phyloP scores from a whole-genome alignment of 2,329 filamentous ascomycete species.

The Colletotrichum sp. region DNA sequence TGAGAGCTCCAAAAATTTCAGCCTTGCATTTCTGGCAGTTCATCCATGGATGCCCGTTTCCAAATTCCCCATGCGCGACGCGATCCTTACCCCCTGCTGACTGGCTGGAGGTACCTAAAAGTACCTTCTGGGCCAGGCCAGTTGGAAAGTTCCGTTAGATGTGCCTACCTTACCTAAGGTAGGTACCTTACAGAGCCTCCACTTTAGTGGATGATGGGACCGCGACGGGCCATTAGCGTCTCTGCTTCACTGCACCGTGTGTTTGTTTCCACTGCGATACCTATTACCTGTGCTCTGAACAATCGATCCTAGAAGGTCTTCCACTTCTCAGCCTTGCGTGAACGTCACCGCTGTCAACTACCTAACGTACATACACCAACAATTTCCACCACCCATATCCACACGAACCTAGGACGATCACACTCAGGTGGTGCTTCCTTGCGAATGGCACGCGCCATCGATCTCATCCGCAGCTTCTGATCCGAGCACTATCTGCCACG shows the following conservation, averaged over 20 bases:
- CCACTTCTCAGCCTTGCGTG: not conserved
- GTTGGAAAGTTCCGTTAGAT: not conserved
- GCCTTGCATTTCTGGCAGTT: constrained; percentile 31
- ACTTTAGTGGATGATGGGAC: not conserved
- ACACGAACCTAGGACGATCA: not conserved
- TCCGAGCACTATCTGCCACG: not conserved
- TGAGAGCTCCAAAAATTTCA: constrained; percentile 33
- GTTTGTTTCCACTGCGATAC: not conserved
- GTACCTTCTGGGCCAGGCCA: not conserved
- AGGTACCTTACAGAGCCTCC: not conserved
- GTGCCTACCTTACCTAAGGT: not conserved
- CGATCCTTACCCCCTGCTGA: not conserved
- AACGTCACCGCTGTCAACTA: not conserved
- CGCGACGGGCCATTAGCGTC: not conserved
- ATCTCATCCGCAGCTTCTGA: not conserved
- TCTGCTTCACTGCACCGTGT: not conserved
- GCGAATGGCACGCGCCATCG: not conserved
- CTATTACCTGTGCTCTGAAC: not conserved
- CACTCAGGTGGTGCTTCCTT: not conserved
- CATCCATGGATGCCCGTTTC: not conserved
- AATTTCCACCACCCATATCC: not conserved
- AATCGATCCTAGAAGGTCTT: not conserved
- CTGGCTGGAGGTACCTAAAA: not conserved
- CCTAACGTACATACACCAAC: not conserved
- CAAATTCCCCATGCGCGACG: constrained; percentile 5